Evolutionary conservation across 2,329 filamentous ascomycete genomes (phyloP), one percentile per base, ranked within the genome.

Genomic region (Exophiala sp.): DNA sequence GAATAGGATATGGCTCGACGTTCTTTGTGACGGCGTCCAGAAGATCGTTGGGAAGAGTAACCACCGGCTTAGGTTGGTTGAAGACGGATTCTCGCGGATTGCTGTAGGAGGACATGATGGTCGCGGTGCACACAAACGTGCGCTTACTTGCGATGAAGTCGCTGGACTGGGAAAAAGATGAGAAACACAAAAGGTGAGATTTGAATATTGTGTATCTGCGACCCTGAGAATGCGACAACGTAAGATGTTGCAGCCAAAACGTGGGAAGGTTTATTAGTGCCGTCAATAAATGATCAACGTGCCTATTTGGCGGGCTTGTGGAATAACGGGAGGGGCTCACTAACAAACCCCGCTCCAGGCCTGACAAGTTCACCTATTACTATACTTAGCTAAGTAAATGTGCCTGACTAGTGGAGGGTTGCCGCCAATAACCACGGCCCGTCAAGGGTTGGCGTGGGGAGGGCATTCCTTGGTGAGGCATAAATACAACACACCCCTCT

Each of bases 1-100:
- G 76, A 67, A 78, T 79, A 16, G 70, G 68, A 64, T 78, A 78
- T 56, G 74, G 73, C 52, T 69, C 67, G 39, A 75, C 77, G 49
- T 75, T 75, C 58, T 75, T 68, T 46, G 70, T 63, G 65, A 80
- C 75, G 47, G 72, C 72, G 62, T 74, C 66, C 52, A 72, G 71
- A 40, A 75, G 60, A 60, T 65, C 68, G 52, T 69, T 57, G 5
- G 35, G 56, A 45, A 59, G 52, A 47, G 57, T 46, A 36, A 59
- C 49, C 43, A 61, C 57, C 20, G 60, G 58, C 58, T 62, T 62
- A 11, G 62, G 62, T 58, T 63, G 54, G 48, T 63, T 63, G 54
- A 63, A 57, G 42, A 62, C 52, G 34, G 62, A 60, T 34, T 60
- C 57, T 47, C 54, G 54, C 45, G 57, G 57, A 29, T 57, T 56